A percentile compares a stretch with the other conserved stretches of the same genome.
phyloP scores from a whole-genome alignment of 306 rosid species.

The Sechiopsis laciniata region DNA sequence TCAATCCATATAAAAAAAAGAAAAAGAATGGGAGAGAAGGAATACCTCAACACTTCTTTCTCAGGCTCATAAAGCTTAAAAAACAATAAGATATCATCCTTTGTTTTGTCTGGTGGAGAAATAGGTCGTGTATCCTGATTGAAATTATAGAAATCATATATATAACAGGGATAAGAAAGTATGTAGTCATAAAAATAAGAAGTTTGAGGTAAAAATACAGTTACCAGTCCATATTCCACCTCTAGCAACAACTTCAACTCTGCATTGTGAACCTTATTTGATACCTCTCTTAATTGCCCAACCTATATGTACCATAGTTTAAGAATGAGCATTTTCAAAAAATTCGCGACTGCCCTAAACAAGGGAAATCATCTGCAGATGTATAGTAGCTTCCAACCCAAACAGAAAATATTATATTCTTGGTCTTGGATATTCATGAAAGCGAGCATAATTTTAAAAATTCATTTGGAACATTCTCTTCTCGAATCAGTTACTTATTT shows the following conservation, averaged over 20 bases:
- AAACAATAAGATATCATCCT: constrained; percentile 75
- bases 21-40: no score
- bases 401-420: neutral
- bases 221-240: constrained; percentile 68
- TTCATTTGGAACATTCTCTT: neutral
- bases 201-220: constrained; percentile 15
- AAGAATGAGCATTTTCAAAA: constrained; percentile 21
- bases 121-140: constrained; percentile 53
- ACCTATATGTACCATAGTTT: constrained; percentile 40
- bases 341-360: neutral
- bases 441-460: neutral
- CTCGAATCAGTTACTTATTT: no score
- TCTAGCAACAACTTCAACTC: constrained; percentile 73
- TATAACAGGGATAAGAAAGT: neutral
- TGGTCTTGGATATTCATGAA: no score
- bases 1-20: constrained; percentile 14
- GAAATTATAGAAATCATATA: constrained; percentile 25
- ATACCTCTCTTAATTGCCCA: constrained; percentile 71
- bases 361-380: neutral
- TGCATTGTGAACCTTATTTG: constrained; percentile 60
- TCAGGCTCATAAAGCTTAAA: constrained; percentile 83
- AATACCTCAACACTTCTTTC: constrained; percentile 72
- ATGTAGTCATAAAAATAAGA: constrained; percentile 15
- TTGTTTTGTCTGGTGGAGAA: constrained; percentile 65
- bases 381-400: neutral